phyloP scores from a whole-genome alignment of 2,329 filamentous ascomycete species.

The Monilinia laxa region DNA sequence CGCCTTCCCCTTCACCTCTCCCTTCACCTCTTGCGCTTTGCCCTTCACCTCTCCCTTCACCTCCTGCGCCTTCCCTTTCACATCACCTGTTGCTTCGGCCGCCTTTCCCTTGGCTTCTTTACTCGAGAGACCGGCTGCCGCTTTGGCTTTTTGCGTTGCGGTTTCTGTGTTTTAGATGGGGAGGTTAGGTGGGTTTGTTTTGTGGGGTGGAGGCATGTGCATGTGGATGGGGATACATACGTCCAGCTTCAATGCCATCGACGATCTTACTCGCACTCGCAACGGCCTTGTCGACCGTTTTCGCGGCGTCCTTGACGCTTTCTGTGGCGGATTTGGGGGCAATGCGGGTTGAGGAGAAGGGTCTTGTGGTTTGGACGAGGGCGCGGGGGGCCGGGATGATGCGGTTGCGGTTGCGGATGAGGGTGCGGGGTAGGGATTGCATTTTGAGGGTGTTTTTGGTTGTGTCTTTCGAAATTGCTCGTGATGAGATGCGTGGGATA shows the following conservation, averaged over 20 bases:
- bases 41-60: neutral
- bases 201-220: no score
- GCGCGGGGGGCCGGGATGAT: neutral
- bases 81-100: constrained; percentile 44
- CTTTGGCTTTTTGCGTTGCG: constrained; percentile 50
- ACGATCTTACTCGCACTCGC: constrained; percentile 61
- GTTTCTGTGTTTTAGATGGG: constrained; percentile 38
- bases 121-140: constrained; percentile 42
- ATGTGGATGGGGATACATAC: constrained; percentile 47
- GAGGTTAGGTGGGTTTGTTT: neutral
- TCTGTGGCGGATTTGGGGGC: neutral
- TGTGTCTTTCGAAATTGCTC: no score
- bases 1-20: neutral
- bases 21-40: neutral
- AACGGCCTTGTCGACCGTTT: constrained; percentile 59
- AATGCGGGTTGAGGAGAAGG: neutral
- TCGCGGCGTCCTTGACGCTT: constrained; percentile 54
- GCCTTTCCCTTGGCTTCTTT: constrained; percentile 42
- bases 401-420: constrained; percentile 10
- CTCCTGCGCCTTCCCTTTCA: constrained; percentile 33
- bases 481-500: no score
- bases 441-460: constrained; percentile 10
- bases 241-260: constrained; percentile 57
- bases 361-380: neutral
- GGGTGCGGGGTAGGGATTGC: constrained; percentile 1